Base-by-base conservation (phyloP, 2,329 filamentous ascomycete species). In the Penicillium polonicum region DNA sequence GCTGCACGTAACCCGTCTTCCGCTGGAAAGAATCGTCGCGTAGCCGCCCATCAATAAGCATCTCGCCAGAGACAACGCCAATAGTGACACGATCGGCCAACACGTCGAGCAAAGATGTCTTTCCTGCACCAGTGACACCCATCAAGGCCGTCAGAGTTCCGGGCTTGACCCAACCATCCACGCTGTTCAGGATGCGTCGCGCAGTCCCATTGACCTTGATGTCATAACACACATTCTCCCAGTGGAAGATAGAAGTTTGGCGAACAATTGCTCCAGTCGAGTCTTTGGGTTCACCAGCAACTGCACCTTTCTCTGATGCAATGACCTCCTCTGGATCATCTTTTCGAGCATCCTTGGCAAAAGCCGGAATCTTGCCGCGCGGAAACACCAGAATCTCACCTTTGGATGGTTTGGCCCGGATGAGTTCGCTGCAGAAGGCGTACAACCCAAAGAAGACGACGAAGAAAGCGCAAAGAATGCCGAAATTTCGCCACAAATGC, bases 91-190 rank as follows among this genome's bases (percentile, higher is more conserved):
- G 88, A 59, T 89, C 89, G 45, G 92, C 92, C 62, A 97, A 81
- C 36, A 90, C 90, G 74, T 96, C 90, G 29, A 97, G 79, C 27
- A 97, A 83, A 0, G 92, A 96, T 0, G 92, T 97, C 75, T 97
- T 97, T 57, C 92, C 92, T 23, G 92, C 92, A 63, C 92, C 92
- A 35, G 89, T 92, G 5, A 92, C 90, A 77, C 91, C 83, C 92
- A 96, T 96, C 5, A 96, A 81, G 35, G 91, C 92, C 8, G 92
- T 96, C 50, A 96, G 73, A 15, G 91, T 96, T 60, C 92, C 92
- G 4, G 92, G 92, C 75, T 95, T 94, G 59, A 97, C 91, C 90
- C 91, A 96, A 33, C 92, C 92, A 70, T 95, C 89, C 12, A 96
- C 90, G 60, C 93, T 80, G 67, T 96, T 88, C 59, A 97, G 79